These are phyloP conservation scores for Suillus alpinus DNA, from an alignment of 768 basidiomycete genomes.

Conservation along the genomic window DNA sequence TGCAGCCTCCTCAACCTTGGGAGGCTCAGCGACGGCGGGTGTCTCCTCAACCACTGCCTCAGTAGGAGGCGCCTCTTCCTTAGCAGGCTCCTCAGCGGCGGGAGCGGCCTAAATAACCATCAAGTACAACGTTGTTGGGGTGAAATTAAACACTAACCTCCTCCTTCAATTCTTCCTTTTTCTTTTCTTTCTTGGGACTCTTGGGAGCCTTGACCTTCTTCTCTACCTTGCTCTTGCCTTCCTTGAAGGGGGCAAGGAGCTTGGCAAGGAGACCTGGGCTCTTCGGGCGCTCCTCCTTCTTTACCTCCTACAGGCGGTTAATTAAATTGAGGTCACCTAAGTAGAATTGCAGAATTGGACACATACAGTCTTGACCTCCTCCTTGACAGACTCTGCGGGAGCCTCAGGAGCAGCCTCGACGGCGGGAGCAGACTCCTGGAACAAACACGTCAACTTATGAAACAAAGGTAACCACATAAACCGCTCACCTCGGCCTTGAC, in stretches of 20 bases:
- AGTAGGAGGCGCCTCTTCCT: slow-evolving; percentile 31
- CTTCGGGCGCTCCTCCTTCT: slow-evolving; percentile 82
- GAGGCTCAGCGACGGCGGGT: slow-evolving; percentile 30
- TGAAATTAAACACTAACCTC: slow-evolving; percentile 40
- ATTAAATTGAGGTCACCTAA: slow-evolving; percentile 27
- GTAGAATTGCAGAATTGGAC: slow-evolving; percentile 10
- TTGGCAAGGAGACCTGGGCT: slow-evolving; percentile 76
- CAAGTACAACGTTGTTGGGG: slow-evolving; percentile 1
- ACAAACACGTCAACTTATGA: neutral
- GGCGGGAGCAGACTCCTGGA: slow-evolving; percentile 33
- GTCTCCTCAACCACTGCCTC: slow-evolving; percentile 44
- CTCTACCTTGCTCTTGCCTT: slow-evolving; percentile 46
- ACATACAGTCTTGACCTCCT: slow-evolving; percentile 41
- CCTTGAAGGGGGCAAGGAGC: slow-evolving; percentile 78
- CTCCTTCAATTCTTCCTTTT: slow-evolving; percentile 58
- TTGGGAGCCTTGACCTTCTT: slow-evolving; percentile 62
- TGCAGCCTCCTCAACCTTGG: slow-evolving; percentile 27
- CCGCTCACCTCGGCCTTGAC: slow-evolving; percentile 36
- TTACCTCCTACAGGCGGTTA: slow-evolving; percentile 34
- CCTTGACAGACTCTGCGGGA: slow-evolving; percentile 32
- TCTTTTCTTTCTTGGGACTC: slow-evolving; percentile 82
- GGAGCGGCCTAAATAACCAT: slow-evolving; percentile 28
- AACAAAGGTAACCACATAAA: too few relatives aligned
- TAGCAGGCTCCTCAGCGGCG: slow-evolving; percentile 33
- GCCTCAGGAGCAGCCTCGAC: slow-evolving; percentile 25